Evolutionary conservation across 2,329 filamentous ascomycete genomes (phyloP), one percentile per base, ranked within the genome.

Genomic region (Fusarium sp.): DNA sequence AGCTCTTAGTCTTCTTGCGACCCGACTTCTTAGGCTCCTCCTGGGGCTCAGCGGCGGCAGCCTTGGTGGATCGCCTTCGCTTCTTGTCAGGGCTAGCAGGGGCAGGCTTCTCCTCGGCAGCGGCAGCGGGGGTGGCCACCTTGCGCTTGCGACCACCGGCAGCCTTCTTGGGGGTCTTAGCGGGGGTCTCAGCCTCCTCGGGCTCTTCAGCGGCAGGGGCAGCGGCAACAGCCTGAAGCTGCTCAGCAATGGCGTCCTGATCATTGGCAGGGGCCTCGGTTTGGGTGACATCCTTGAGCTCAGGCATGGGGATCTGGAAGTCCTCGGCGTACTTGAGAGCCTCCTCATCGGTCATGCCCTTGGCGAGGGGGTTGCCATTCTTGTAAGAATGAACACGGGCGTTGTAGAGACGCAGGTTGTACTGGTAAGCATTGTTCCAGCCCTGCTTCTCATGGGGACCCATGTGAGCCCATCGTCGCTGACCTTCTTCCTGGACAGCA

Each of bases 401-500:
- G 67, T 90, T 88, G 81, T 90, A 90, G 50, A 90, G 82, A 33
- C 87, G 86, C 50, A 90, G 83, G 77, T 90, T 90, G 80, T 89
- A 89, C 80, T 89, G 86, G 79, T 90, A 90, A 8, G 87, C 88
- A 57, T 87, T 85, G 79, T 89, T 88, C 88, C 88, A 90, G 66
- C 85, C 86, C 79, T 82, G 82, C 82, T 97, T 97, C 82, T 97
- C 91, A 11, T 83, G 80, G 3, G 90, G 85, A 8, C 84, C 83
- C 90, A 97, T 93, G 69, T 88, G 86, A 65, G 89, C 87, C 95
- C 95, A 97, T 75, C 94, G 88, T 74, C 89, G 89, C 76, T 93
- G 94, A 40, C 94, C 93, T 80, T 97, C 94, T 63, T 92, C 89
- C 77, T 94, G 91, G 49, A 98, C 92, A 60, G 94, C 93, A 76